Evolutionary conservation across 1,284 basidiomycete genomes (phyloP).

Genomic region (Thelephora terrestris): DNA sequence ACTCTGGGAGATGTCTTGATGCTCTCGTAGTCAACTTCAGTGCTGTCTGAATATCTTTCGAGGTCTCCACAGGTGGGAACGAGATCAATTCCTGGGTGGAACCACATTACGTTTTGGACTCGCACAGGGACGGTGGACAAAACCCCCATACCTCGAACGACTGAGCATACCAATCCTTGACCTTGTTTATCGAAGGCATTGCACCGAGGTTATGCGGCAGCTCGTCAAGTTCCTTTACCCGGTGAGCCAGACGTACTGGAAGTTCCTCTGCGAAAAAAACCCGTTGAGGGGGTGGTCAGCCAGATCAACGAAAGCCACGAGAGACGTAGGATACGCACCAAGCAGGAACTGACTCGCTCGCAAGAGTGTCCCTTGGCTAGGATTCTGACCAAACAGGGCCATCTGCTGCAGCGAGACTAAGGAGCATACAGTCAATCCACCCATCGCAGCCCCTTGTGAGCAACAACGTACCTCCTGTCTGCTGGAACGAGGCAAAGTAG

Average conservation of each 20-base stretch:
- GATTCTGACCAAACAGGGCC: slow-evolving; percentile 83
- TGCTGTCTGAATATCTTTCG: not conserved
- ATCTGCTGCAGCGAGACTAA: slow-evolving; percentile 87
- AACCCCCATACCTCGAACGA: slow-evolving; percentile 79
- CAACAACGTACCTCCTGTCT: slow-evolving; percentile 66
- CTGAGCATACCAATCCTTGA: slow-evolving; percentile 99
- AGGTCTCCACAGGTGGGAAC: slow-evolving; percentile 59
- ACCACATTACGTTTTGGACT: not conserved
- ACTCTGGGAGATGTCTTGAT: slow-evolving; percentile 41
- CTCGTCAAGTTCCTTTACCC: slow-evolving; percentile 94
- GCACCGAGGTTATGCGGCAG: slow-evolving; percentile 86
- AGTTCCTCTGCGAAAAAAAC: slow-evolving; percentile 58
- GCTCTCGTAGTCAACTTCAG: not conserved
- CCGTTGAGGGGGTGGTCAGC: not conserved
- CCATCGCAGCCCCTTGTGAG: not conserved
- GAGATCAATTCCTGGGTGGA: slow-evolving; percentile 69
- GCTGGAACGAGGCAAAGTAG: slow-evolving; percentile 91
- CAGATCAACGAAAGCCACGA: not conserved
- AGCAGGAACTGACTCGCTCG: slow-evolving; percentile 79
- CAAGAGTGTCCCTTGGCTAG: slow-evolving; percentile 79
- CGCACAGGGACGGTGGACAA: not conserved
- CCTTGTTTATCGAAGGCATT: slow-evolving; percentile 91
- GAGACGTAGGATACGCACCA: slow-evolving; percentile 31
- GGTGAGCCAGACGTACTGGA: slow-evolving; percentile 90
- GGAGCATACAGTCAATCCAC: not conserved